These are phyloP conservation scores for Trametes sanguinea DNA, from an alignment of 768 basidiomycete genomes.

Conservation along the genomic window DNA sequence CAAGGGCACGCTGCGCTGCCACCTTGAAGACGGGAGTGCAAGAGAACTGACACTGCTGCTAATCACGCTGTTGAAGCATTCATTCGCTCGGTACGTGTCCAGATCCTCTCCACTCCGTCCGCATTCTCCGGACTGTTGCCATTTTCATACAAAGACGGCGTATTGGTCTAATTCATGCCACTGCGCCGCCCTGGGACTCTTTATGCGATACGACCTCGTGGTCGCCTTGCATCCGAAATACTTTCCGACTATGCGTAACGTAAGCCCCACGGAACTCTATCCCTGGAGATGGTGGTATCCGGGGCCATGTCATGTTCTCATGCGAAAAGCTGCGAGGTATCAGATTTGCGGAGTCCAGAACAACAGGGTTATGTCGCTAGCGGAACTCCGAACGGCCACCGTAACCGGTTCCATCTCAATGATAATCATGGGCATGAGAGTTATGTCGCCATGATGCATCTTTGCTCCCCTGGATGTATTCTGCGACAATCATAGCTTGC, in stretches of 20 bases:
- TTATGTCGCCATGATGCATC: not conserved
- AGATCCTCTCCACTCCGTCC: not conserved
- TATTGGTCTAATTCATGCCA: conserved; percentile 11
- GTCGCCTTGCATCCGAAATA: not conserved
- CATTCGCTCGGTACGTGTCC: conserved; percentile 10
- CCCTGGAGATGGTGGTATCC: not conserved
- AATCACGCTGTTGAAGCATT: conserved; percentile 11
- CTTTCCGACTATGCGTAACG: not conserved
- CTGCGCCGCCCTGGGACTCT: conserved; percentile 6
- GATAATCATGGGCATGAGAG: not conserved
- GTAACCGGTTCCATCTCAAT: not conserved
- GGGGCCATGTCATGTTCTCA: conserved; percentile 1
- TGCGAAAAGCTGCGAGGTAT: not conserved
- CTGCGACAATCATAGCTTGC: not conserved
- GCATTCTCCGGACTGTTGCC: not conserved
- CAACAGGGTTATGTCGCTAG: not conserved
- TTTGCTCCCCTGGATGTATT: not conserved
- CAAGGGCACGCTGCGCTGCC: conserved; percentile 5
- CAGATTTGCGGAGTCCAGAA: not conserved
- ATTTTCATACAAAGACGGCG: conserved; percentile 9
- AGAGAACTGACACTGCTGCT: conserved; percentile 1
- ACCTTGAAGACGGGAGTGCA: not conserved
- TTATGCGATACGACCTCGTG: conserved; percentile 9
- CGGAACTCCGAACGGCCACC: not conserved
- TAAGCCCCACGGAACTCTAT: conserved; percentile 6